phyloP scores from a whole-genome alignment of 2,329 filamentous ascomycete species.

The Cyclaneusma minus region DNA sequence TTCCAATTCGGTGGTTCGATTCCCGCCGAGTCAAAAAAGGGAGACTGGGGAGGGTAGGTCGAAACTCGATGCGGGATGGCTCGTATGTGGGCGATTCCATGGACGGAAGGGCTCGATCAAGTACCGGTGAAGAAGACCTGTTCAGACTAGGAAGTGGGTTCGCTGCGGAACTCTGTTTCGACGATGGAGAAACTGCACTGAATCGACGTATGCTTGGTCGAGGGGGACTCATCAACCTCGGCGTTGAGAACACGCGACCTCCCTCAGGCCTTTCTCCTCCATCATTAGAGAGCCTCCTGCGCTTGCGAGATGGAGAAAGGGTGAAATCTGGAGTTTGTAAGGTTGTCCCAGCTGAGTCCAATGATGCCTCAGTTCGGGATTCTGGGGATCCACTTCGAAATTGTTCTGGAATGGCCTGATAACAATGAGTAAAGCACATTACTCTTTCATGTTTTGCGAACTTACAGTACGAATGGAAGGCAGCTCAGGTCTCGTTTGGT shows the following conservation, averaged over 20 bases:
- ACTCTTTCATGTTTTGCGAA: no score
- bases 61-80: slow-evolving; percentile 6
- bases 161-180: slow-evolving; percentile 6
- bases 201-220: slow-evolving; percentile 4
- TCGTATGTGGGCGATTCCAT: slow-evolving; percentile 5
- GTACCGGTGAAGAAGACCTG: slow-evolving; percentile 6
- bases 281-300: slow-evolving; percentile 8
- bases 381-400: slow-evolving; percentile 2
- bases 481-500: no score
- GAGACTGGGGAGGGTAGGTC: slow-evolving; percentile 10
- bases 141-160: slow-evolving; percentile 5
- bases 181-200: slow-evolving; percentile 4
- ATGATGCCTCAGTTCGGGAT: slow-evolving; percentile 3
- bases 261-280: slow-evolving; percentile 5
- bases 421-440: neutral
- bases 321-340: slow-evolving; percentile 1
- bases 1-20: slow-evolving; percentile 3
- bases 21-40: slow-evolving; percentile 6
- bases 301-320: slow-evolving; percentile 8
- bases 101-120: slow-evolving; percentile 3
- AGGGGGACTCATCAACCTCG: slow-evolving; percentile 7
- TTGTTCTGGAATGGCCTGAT: slow-evolving; percentile 8
- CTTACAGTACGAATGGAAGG: no score
- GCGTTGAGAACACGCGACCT: slow-evolving; percentile 4
- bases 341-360: slow-evolving; percentile 4